Base-by-base conservation (phyloP, 179 eudicot species). In the Corrigiola litoralis region DNA sequence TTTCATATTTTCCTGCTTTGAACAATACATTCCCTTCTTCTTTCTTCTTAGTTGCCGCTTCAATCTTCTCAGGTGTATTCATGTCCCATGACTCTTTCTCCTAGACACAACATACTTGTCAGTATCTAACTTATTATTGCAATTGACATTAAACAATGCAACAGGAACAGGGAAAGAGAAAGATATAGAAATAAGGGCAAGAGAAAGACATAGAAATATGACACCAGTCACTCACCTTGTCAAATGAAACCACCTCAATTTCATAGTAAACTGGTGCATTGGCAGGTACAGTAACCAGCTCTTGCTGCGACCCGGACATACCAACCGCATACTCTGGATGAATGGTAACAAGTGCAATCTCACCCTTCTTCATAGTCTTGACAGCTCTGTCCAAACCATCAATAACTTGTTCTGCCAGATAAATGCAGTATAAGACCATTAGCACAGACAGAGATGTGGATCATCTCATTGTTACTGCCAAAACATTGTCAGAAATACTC, bases 231-330 rank as follows among this genome's bases (percentile, higher is more conserved):
- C 75, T 51, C 9, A 87, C 96, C 88, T 87, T 89, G 18, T 53
- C 83, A 59, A 89, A 89, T 29, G 96, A 89, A 16, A 77, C 88
- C 51, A 89, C 75, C 81, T 89, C 94, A 7, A 83, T 68, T 31
- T 66, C 71, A 41, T 76, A 76, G 31, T 45, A 49, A 3, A 79
- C 44, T 32, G 77, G 58, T 32, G 73, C 67, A 59, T 74, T 76
- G 6, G 77, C 48, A 45, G 87, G 90, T 4, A 82, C 76, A 9
- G 61, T 50, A 13, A 79, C 85, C 42, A 85, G 66, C 46, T 82
- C 87, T 18, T 78, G 87, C 31, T 29, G 34, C 4, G 79, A 78
- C 13, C 66, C 81, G 24, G 72, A 65, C 25, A 75, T 56, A 44
- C 89, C 89, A 61, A 80, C 82, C 12, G 81, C 90, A 76, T 82